Conservation (phyloP, 192 early-diverging fungal species). For the Rhizoclosmatium globosum region DNA sequence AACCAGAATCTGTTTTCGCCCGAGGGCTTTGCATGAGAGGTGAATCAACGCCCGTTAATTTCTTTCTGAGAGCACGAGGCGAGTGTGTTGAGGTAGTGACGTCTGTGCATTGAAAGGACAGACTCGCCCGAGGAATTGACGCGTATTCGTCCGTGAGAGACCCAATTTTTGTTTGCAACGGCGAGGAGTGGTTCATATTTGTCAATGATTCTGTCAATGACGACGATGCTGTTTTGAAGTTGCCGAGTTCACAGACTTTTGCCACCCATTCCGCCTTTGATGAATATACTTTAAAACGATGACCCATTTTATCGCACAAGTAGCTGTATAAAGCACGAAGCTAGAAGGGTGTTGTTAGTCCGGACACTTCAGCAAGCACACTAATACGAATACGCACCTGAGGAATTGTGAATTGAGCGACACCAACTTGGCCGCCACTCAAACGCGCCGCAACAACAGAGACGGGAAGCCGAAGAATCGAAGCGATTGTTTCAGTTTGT, state of each 20-base stretch:
- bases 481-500: not conserved
- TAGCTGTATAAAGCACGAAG: no score
- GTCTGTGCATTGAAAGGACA: no score
- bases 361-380: no score
- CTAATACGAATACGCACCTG: not conserved
- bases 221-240: no score
- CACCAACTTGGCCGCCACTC: not conserved
- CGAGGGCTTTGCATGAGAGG: not conserved
- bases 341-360: no score
- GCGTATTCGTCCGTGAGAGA: no score
- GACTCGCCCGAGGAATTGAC: no score
- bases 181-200: not conserved
- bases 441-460: not conserved
- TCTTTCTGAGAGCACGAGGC: no score
- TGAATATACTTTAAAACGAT: not conserved
- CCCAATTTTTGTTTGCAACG: no score
- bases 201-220: not conserved
- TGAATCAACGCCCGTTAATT: no score
- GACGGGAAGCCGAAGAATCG: not conserved
- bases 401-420: not conserved
- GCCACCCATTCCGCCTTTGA: not conserved
- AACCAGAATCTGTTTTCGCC: not conserved
- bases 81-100: no score
- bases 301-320: no score
- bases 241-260: not conserved